Evolutionary conservation across 2,329 filamentous ascomycete species (phyloP), one percentile per base, ranked within the genome.

Genomic region (Aspergillus aculeatinus): DNA sequence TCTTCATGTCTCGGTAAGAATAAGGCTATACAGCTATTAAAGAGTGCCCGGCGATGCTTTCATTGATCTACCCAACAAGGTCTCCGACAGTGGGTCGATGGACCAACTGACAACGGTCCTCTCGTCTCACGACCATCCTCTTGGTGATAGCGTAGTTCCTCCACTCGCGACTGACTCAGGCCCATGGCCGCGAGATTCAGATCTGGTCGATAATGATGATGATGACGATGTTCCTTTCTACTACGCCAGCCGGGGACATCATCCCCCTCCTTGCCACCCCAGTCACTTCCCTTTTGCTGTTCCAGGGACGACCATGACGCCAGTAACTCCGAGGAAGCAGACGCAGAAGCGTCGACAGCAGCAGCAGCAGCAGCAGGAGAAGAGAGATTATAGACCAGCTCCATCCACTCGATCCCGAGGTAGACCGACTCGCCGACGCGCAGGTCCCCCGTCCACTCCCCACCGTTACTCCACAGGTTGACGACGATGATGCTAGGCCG

Each of bases 381-480:
- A 0, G 73, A 73, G 10, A 68, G 57, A 54, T 80, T 80, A 60
- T 76, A 79, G 5, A 70, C 71, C 49, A 79, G 58, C 59, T 80
- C 75, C 49, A 80, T 75, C 70, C 75, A 79, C 57, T 79, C 76
- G 16, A 79, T 72, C 0, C 71, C 77, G 63, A 79, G 65, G 44
- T 70, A 70, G 3, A 77, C 74, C 55, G 69, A 73, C 11, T 74
- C 68, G 0, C 75, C 75, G 1, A 77, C 59, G 1, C 57, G 64
- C 71, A 80, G 72, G 58, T 78, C 76, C 2, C 77, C 77, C 0
- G 76, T 76, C 77, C 77, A 80, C 3, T 66, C 21, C 0, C 76
- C 75, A 0, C 77, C 77, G 60, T 79, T 72, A 56, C 76, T 79
- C 77, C 77, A 80, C 12, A 80, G 68, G 52, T 79, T 79, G 51